These are phyloP conservation scores for Pseudohyphozyma bogoriensis DNA, from an alignment of 768 basidiomycete genomes.

Conservation along the genomic window DNA sequence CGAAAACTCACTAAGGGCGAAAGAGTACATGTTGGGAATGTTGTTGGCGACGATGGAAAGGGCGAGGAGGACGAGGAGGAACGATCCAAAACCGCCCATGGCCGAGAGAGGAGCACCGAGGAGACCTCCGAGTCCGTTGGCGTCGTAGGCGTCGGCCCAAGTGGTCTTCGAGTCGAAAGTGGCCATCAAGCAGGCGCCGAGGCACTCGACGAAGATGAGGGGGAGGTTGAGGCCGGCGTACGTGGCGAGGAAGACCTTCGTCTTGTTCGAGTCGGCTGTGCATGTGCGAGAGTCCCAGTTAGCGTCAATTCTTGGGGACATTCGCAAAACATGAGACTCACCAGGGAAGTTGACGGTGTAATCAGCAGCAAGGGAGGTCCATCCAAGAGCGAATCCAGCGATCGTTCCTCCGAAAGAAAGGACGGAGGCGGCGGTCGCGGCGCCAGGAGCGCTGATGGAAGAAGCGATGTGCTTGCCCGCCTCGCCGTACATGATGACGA, in stretches of 20 bases:
- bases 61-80: conserved; percentile 45
- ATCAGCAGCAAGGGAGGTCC: conserved; percentile 41
- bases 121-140: conserved; percentile 43
- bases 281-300: too few species aligned
- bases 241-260: conserved; percentile 42
- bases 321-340: too few species aligned
- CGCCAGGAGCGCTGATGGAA: conserved; percentile 31
- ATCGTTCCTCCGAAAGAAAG: conserved; percentile 41
- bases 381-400: conserved; percentile 42
- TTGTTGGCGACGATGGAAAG: conserved; percentile 42
- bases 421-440: conserved; percentile 38
- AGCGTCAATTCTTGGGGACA: too few species aligned
- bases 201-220: conserved; percentile 42
- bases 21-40: conserved; percentile 8
- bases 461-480: conserved; percentile 5
- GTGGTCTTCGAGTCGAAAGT: conserved; percentile 37
- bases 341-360: conserved; percentile 45
- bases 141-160: conserved; percentile 40
- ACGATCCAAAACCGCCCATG: conserved; percentile 44
- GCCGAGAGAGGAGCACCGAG: conserved; percentile 41
- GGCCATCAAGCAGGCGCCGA: conserved; percentile 45
- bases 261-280: conserved; percentile 36
- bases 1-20: too few species aligned
- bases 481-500: conserved; percentile 35
- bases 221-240: conserved; percentile 33